Evolutionary conservation across 2,329 filamentous ascomycete genomes (phyloP).

Genomic region (Juglanconis sp.): DNA sequence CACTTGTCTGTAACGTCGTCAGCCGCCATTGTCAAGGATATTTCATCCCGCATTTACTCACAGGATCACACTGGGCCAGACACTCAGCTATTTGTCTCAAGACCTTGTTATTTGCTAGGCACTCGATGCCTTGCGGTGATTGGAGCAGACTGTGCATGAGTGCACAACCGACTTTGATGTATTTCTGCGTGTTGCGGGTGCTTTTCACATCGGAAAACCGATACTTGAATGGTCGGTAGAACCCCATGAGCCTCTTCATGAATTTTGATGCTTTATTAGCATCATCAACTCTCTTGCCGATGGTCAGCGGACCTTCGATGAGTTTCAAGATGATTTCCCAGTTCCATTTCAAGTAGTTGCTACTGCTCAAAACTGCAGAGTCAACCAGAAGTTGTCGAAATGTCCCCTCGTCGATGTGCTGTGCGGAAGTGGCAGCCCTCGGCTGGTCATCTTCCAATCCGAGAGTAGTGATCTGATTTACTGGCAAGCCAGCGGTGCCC

Average conservation of each 20-base stretch:
- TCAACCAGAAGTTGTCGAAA: constrained; percentile 68
- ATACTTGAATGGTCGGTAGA: constrained; percentile 95
- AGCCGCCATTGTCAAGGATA: not conserved
- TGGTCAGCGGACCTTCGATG: constrained; percentile 88
- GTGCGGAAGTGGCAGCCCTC: constrained; percentile 42
- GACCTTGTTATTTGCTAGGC: constrained; percentile 87
- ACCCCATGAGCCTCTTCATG: constrained; percentile 88
- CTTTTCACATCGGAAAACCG: constrained; percentile 88
- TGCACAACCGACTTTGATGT: constrained; percentile 84
- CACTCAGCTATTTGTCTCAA: constrained; percentile 93
- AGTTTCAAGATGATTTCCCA: constrained; percentile 91
- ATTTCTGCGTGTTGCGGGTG: constrained; percentile 90
- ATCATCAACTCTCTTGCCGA: constrained; percentile 88
- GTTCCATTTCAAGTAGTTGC: constrained; percentile 94
- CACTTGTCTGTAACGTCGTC: constrained; percentile 52
- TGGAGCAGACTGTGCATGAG: constrained; percentile 84
- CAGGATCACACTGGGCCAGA: constrained; percentile 88
- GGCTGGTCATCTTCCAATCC: constrained; percentile 54
- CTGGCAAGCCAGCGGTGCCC: constrained; percentile 33
- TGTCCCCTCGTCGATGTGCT: constrained; percentile 57
- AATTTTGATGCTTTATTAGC: constrained; percentile 95
- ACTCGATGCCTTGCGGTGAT: constrained; percentile 78
- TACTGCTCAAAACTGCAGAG: constrained; percentile 81
- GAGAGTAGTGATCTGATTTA: constrained; percentile 41
- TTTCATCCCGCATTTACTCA: constrained; percentile 36